Percentiles rank a stretch among this genome's conserved stretches.
These are phyloP conservation scores for Zymoseptoria pseudotritici DNA, from an alignment of 2,329 filamentous ascomycete genomes.

Conservation along the genomic window DNA sequence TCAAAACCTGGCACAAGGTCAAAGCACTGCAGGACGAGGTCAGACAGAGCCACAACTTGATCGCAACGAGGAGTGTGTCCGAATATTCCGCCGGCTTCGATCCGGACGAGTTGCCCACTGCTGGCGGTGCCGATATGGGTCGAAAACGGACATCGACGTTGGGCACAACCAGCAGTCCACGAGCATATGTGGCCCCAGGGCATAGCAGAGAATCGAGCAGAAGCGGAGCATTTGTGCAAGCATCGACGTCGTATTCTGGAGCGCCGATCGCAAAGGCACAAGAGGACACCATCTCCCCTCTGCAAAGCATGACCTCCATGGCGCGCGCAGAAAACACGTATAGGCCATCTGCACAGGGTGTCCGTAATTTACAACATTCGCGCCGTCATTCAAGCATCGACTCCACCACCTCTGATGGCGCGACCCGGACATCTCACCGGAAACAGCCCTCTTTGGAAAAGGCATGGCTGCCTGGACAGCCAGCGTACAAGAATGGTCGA, in stretches of 20 bases:
- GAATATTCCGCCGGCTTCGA: slow-evolving; percentile 34
- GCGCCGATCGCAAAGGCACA: slow-evolving; percentile 32
- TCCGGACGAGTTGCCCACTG: slow-evolving; percentile 30
- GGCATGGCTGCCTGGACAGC: slow-evolving; percentile 39
- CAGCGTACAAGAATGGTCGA: slow-evolving; percentile 7
- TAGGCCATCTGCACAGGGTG: slow-evolving; percentile 30
- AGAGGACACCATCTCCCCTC: slow-evolving; percentile 20
- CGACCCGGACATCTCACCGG: slow-evolving; percentile 36
- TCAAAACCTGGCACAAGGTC: slow-evolving; percentile 97
- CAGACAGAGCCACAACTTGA: slow-evolving; percentile 47
- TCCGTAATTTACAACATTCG: slow-evolving; percentile 60
- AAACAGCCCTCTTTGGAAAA: slow-evolving; percentile 54
- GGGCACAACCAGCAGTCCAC: slow-evolving; percentile 14
- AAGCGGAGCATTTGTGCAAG: slow-evolving; percentile 10
- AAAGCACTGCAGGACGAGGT: slow-evolving; percentile 86
- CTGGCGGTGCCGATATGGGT: slow-evolving; percentile 30
- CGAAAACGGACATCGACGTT: slow-evolving; percentile 43
- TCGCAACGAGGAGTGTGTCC: slow-evolving; percentile 30
- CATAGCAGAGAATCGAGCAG: neutral
- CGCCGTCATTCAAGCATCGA: slow-evolving; percentile 84
- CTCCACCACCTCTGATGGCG: slow-evolving; percentile 41
- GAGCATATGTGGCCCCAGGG: slow-evolving; percentile 5
- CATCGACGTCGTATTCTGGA: slow-evolving; percentile 6
- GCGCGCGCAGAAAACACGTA: slow-evolving; percentile 26
- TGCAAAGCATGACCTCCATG: slow-evolving; percentile 28